Base-by-base conservation (phyloP, 2,329 filamentous ascomycete genomes). In the Saccharata proteae region DNA sequence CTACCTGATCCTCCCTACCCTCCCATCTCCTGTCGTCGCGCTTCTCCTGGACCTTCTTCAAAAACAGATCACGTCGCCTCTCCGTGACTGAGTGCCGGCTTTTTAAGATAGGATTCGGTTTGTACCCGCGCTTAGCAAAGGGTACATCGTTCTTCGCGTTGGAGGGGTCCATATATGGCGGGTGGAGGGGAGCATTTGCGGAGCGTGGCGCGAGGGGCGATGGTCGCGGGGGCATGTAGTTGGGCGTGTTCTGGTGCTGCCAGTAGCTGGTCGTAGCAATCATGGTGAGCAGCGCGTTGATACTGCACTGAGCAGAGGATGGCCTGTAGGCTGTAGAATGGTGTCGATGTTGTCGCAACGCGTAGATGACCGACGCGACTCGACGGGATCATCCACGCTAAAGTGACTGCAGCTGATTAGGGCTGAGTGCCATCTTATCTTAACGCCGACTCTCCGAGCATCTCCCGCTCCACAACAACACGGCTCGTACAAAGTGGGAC, bases 21-120 rank as follows among this genome's bases (percentile, higher is more conserved):
- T 59, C 55, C 55, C 59, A 67, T 28, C 55, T 52, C 45, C 49
- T 51, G 4, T 67, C 62, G 4, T 67, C 62, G 24, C 63, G 46
- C 2, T 47, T 47, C 24, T 56, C 55, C 30, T 57, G 48, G 8
- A 67, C 58, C 32, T 59, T 79, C 47, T 74, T 71, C 37, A 88
- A 57, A 44, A 88, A 88, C 34, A 79, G 59, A 18, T 70, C 69
- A 27, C 80, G 63, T 35, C 81, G 61, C 32, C 68, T 62, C 47
- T 82, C 75, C 34, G 74, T 71, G 1, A 64, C 62, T 12, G 71
- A 71, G 47, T 84, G n/a, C n/a, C n/a, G n/a, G n/a, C n/a, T n/a
- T n/a, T n/a, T n/a, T n/a, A n/a, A 23, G 16, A 13, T 6, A n/a
- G n/a, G n/a, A n/a, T n/a, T n/a, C 16, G 12, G 33, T n/a, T n/a